Evolutionary conservation across 2,329 filamentous ascomycete species (phyloP), one percentile per base, ranked within the genome.

Genomic region (Fonsecaea monophora): DNA sequence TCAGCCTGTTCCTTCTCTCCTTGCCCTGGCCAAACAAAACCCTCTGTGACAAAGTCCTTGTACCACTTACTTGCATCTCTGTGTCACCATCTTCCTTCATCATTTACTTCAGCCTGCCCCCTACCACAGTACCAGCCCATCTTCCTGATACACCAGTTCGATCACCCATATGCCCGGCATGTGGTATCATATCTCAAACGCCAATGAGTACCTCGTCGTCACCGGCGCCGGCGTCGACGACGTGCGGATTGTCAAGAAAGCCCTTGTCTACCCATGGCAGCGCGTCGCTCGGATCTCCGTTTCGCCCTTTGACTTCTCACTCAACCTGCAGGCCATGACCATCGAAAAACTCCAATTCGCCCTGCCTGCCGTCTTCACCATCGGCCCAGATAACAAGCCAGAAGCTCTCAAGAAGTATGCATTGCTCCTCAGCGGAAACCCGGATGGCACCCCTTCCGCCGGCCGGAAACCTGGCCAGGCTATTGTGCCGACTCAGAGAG

Each of bases 281-380:
- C 85, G 87, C 71, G 79, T 76, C 53, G 71, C 75, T 38, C 74
- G 76, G 15, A 80, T 81, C 59, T 80, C 79, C 5, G 76, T 81
- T 56, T 76, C 77, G 15, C 79, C 74, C 0, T 91, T 92, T 75
- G 92, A 96, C 79, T 94, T 95, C 78, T 87, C 86, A 66, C 91
- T 96, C 84, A 88, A 89, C 64, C 82, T 96, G 1, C 91, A 94
- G 76, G 92, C 92, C 64, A 96, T 96, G 92, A 96, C 92, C 18
- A 87, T 89, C 73, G 92, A 96, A 81, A 96, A 96, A 78, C 84
- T 95, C 2, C 90, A 94, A 70, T 94, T 95, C 76, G 84, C 88
- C 4, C 85, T 95, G 0, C 92, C 92, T 2, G 91, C 92, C 10
- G 91, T 95, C 69, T 95, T 95, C 80, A 95, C 92, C 42, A 90